Base-by-base conservation (phyloP, 495 filamentous ascomycete species). In the Symbiotaphrina buchneri region DNA sequence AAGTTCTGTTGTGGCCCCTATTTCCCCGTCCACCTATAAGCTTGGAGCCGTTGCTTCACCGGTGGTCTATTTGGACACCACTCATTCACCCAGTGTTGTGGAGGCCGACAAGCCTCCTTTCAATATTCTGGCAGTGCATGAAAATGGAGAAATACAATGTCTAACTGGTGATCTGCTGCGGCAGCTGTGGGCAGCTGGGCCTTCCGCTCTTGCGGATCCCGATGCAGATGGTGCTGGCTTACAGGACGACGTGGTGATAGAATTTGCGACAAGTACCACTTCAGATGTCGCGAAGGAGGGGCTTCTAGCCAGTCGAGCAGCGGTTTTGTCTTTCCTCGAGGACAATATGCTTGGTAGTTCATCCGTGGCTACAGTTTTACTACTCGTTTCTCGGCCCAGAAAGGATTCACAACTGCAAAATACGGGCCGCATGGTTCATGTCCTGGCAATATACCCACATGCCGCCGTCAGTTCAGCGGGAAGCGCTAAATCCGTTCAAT, bases 131-230 rank as follows among this genome's bases (percentile, higher is more conserved):
- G 37, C 47, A n/a, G 34, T 53, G 15, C 41, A 52, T 20, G 26
- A 41, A 25, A 39, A 51, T 38, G 53, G 58, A 18, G 32, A 63
- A 34, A 53, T 73, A 26, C 54, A 58, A 23, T 65, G 60, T 30
- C 58, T 71, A 22, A 52, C 55, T 14, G 58, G 59, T 39, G 59
- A 65, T 45, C 53, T 56, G 13, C 21, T 41, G 21, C 38, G 10
- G 15, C 8, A 33, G 21, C 29, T 38, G 10, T 51, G 47, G 46
- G 38, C 27, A n/a, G 22, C 40, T 0, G 43, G 47, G 6, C 31
- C 46, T 1, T 27, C 19, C 21, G 31, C 15, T 7, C 22, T 3
- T n/a, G 14, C 22, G 11, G 18, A 34, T n/a, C 10, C 20, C 10
- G 15, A 28, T 17, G 26, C 23, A 10, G 14, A 10, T 11, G 27